Evolutionary conservation across 2,329 filamentous ascomycete species (phyloP).

Genomic region (Fusarium nanum): DNA sequence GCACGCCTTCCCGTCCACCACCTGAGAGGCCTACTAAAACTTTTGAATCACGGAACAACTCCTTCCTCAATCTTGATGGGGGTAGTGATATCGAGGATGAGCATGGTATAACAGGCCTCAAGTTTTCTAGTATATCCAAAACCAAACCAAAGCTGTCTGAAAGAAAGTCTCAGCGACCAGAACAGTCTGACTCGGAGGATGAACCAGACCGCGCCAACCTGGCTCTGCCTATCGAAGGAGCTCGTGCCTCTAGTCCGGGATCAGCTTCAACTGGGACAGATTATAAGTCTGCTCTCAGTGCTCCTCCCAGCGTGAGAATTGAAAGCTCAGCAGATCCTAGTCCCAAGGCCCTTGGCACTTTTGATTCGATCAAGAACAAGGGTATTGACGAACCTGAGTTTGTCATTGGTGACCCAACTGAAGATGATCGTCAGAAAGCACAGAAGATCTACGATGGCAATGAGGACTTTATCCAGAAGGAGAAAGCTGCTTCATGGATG

Average conservation of each 20-base stretch:
- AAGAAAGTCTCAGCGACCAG: conserved; percentile 41
- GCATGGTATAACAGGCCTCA: conserved; percentile 26
- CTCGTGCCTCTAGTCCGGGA: conserved; percentile 50
- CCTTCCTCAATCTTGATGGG: conserved; percentile 63
- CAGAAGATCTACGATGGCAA: conserved; percentile 85
- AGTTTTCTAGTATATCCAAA: conserved; percentile 26
- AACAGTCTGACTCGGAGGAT: conserved; percentile 51
- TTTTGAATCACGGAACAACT: conserved; percentile 55
- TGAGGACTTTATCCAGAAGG: conserved; percentile 82
- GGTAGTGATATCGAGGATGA: conserved; percentile 61
- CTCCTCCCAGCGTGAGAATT: conserved; percentile 58
- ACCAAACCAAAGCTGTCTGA: conserved; percentile 22
- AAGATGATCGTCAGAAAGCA: conserved; percentile 81
- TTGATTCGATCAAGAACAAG: conserved; percentile 53
- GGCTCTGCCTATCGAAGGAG: conserved; percentile 57
- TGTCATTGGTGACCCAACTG: conserved; percentile 68
- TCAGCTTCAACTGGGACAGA: conserved; percentile 54
- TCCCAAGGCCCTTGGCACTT: conserved; percentile 50
- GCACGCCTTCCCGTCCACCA: conserved; percentile 53
- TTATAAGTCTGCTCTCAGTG: conserved; percentile 58
- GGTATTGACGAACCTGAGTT: conserved; percentile 69
- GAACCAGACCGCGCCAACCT: conserved; percentile 52
- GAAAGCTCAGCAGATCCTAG: conserved; percentile 55
- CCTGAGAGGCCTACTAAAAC: conserved; percentile 48
- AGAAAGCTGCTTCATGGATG: conserved; percentile 87